Evolutionary conservation across 164 flowering plant genomes (phyloP), one percentile per base, ranked within the genome.

Genomic region (Cinnamomum micranthum): DNA sequence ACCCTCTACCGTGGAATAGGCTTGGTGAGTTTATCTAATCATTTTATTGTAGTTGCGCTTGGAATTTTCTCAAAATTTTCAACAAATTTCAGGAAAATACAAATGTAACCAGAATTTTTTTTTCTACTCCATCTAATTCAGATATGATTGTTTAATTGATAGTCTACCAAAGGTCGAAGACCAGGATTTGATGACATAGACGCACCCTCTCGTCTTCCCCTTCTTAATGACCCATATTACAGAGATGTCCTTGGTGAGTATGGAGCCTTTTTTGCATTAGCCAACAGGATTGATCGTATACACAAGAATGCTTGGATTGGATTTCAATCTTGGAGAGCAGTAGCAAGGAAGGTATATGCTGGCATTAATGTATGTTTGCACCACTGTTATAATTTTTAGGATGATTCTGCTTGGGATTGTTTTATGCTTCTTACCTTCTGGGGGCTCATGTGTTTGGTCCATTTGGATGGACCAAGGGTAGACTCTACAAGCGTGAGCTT

Each of bases 231-330:
- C 71, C 83, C 89, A 68, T 96, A 96, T 71, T 92, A 96, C 80
- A 87, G 98, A 47, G 91, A 94, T 68, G 75, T 75, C 25, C 90
- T 96, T 76, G 92, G 95, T 79, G 96, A 91, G 79, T 86, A 75
- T 83, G 98, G 98, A 63, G 98, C 97, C 73, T 91, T 89, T 71
- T 96, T 96, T 81, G 87, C 97, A 19, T 85, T 96, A 72, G 92
- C 96, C 65, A 90, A 94, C 76, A 84, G 92, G 75, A 79, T 94
- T 71, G 99, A 96, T 75, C 94, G 94, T 65, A 58, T 96, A 65
- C 99, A 96, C 85, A 92, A 83, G 83, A 94, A 91, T 89, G 87
- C 99, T 74, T 96, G 99, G 99, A 96, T 96, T 72, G 99, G 99
- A 17, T 96, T 94, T 80, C 97, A 92, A 71, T 94, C 95, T 24